A percentile compares a stretch with the other conserved stretches of the same genome.
phyloP scores from a whole-genome alignment of 257 asterid species.

The Plantago major region DNA sequence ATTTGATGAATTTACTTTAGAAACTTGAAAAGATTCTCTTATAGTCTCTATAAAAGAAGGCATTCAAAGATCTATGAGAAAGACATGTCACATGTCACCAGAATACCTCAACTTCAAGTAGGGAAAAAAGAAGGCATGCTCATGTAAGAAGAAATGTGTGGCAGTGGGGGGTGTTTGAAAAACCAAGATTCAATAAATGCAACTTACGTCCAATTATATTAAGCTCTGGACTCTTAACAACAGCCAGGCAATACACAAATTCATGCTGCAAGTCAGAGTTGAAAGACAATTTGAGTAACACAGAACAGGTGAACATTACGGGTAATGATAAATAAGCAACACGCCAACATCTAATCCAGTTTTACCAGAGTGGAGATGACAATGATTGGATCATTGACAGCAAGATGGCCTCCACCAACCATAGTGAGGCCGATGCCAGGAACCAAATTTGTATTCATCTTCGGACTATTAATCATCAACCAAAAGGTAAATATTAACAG shows the following conservation, averaged over 20 bases:
- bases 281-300: slow-evolving; percentile 7
- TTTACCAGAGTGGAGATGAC: slow-evolving; percentile 63
- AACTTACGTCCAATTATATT: slow-evolving; percentile 83
- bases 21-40: not conserved
- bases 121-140: slow-evolving; percentile 1
- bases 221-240: slow-evolving; percentile 69
- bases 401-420: slow-evolving; percentile 70
- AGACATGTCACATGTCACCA: not conserved
- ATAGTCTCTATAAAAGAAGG: not conserved
- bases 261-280: slow-evolving; percentile 44
- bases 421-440: slow-evolving; percentile 66
- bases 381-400: slow-evolving; percentile 62
- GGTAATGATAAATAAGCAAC: slow-evolving; percentile 10
- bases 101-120: not conserved
- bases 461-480: slow-evolving; percentile 43
- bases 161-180: slow-evolving; percentile 3
- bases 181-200: no score
- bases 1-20: not conserved
- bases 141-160: not conserved
- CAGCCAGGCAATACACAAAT: slow-evolving; percentile 68
- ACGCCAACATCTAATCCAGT: not conserved
- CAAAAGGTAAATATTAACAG: slow-evolving; percentile 8
- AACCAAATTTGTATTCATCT: slow-evolving; percentile 57
- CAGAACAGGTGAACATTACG: not conserved
- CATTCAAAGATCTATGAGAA: not conserved